Conservation (phyloP, 768 basidiomycete species). For the Mycena olivaceomarginata region DNA sequence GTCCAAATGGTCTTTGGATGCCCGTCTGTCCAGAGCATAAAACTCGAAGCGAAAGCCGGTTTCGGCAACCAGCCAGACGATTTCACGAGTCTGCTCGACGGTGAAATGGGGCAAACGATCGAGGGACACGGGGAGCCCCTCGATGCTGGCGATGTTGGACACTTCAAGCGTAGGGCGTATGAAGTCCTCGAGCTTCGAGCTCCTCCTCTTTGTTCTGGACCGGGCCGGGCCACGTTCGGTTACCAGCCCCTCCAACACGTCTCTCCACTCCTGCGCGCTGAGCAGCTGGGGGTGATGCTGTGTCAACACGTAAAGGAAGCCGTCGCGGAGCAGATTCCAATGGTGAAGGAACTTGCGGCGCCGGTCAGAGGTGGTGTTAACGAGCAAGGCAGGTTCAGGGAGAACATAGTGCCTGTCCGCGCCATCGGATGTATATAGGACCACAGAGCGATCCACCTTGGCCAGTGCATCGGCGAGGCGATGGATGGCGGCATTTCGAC, state of each 20-base stretch:
- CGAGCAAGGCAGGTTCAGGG: not conserved
- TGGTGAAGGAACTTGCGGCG: not conserved
- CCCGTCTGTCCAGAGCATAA: slow-evolving; percentile 3
- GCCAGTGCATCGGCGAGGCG: not conserved
- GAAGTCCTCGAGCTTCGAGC: not conserved
- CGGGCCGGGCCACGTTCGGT: not conserved
- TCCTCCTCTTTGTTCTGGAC: not conserved
- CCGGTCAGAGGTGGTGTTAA: not conserved
- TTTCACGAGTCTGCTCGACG: not conserved
- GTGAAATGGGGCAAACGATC: not conserved
- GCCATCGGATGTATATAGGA: not conserved
- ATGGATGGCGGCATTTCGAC: not conserved
- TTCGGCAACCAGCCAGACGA: slow-evolving; percentile 10
- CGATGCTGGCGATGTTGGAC: not conserved
- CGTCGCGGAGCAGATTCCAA: not conserved
- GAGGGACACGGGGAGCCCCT: not conserved
- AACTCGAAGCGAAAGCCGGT: slow-evolving; percentile 11
- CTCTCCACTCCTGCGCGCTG: not conserved
- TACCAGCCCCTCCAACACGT: not conserved
- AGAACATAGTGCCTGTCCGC: not conserved
- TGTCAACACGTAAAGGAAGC: not conserved
- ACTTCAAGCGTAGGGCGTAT: not conserved
- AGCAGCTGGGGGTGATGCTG: not conserved
- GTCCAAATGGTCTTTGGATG: not conserved
- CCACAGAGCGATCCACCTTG: not conserved